phyloP scores from a whole-genome alignment of 202 grass and related monocot species.

The Panicum virgatum region DNA sequence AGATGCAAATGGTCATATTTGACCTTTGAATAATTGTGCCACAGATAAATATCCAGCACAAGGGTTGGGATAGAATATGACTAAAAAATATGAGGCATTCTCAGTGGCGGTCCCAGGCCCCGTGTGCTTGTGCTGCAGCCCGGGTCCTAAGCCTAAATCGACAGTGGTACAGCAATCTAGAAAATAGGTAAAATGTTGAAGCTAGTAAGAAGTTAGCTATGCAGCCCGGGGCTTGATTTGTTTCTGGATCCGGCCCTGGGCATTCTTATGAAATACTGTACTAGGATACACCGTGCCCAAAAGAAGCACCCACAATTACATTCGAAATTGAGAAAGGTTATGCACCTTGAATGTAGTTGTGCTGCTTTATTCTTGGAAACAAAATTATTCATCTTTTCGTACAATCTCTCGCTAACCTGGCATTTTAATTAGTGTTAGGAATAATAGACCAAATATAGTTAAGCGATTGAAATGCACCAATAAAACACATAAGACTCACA shows the following conservation, averaged over 20 bases:
- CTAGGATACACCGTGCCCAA: neutral
- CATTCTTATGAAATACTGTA: constrained; percentile 1
- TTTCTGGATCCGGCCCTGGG: too few relatives aligned
- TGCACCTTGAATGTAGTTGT: constrained; percentile 74
- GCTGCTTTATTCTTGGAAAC: constrained; percentile 95
- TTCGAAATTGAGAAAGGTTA: constrained; percentile 37
- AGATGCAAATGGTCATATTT: constrained; percentile 3
- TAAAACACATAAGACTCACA: constrained; percentile 55
- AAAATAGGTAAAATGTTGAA: too few relatives aligned
- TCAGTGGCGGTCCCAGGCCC: too few relatives aligned
- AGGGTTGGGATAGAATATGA: constrained; percentile 24
- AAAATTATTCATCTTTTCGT: constrained; percentile 89
- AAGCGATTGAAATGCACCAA: constrained; percentile 14
- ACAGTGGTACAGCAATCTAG: too few relatives aligned
- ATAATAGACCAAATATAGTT: constrained; percentile 20
- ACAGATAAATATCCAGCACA: constrained; percentile 10
- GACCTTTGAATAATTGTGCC: neutral
- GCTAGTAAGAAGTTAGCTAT: too few relatives aligned
- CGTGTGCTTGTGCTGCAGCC: too few relatives aligned
- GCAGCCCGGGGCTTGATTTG: too few relatives aligned
- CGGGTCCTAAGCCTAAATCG: too few relatives aligned
- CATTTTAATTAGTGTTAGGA: constrained; percentile 43
- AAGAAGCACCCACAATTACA: constrained; percentile 19
- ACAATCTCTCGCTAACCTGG: constrained; percentile 87
- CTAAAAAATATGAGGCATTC: constrained; percentile 11